These are phyloP conservation scores for Umbelopsis ramanniana DNA, from an alignment of 192 early-diverging fungal genomes.

Conservation along the genomic window DNA sequence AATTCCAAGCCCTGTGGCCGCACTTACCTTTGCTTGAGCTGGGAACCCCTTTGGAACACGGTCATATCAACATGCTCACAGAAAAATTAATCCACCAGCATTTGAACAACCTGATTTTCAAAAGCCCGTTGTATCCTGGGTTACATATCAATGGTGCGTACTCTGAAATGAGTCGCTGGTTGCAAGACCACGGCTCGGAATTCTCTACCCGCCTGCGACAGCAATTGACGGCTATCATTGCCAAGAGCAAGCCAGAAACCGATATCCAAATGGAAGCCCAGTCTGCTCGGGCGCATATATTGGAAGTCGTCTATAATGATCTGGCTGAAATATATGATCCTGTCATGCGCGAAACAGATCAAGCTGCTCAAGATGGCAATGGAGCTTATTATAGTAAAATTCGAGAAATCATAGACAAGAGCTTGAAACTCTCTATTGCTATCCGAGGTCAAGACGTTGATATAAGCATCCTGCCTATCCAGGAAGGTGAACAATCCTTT, in stretches of 20 bases:
- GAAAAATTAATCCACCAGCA: constrained; percentile 41
- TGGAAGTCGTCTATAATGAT: constrained; percentile 37
- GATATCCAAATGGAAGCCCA: constrained; percentile 33
- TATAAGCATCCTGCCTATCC: constrained; percentile 30
- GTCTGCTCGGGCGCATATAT: constrained; percentile 28
- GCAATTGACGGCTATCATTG: constrained; percentile 40
- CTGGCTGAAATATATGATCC: constrained; percentile 40
- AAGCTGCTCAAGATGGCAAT: constrained; percentile 27
- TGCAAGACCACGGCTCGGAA: constrained; percentile 30
- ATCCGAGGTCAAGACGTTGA: constrained; percentile 48
- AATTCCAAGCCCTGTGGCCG: constrained; percentile 37
- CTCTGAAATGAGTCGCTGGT: constrained; percentile 33
- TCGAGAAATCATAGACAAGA: constrained; percentile 38
- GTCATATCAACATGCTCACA: constrained; percentile 37
- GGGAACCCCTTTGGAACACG: constrained; percentile 32
- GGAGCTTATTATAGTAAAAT: constrained; percentile 35
- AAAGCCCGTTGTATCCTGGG: constrained; percentile 39
- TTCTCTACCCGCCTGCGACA: constrained; percentile 41
- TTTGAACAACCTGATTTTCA: constrained; percentile 37
- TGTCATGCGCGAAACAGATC: constrained; percentile 38
- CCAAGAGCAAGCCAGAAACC: constrained; percentile 36
- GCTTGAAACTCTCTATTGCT: constrained; percentile 36
- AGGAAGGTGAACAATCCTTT: constrained; percentile 41
- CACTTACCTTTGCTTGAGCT: constrained; percentile 14
- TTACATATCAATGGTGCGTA: constrained; percentile 39